Conservation (phyloP, 2,329 filamentous ascomycete species). For the Aspergillus clavatus region DNA sequence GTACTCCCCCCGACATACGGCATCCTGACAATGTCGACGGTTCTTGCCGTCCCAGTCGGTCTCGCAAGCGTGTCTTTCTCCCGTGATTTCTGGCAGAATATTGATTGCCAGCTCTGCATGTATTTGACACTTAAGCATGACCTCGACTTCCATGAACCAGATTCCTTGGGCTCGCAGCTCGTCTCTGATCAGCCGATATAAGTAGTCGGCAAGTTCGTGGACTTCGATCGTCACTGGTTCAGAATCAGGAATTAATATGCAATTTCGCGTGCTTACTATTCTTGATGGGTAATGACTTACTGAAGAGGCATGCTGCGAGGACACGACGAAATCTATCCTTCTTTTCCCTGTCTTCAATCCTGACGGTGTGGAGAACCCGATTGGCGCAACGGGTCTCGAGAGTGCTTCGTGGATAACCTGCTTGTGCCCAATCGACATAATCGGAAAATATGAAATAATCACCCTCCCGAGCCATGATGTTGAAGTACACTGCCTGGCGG, state of each 20-base stretch:
- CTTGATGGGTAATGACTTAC: too few relatives aligned
- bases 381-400: slow-evolving; percentile 20
- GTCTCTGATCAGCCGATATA: slow-evolving; percentile 35
- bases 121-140: slow-evolving; percentile 23
- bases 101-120: slow-evolving; percentile 18
- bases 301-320: slow-evolving; percentile 29
- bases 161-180: slow-evolving; percentile 16
- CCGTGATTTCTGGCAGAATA: slow-evolving; percentile 13
- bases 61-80: slow-evolving; percentile 28
- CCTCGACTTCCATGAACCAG: slow-evolving; percentile 16
- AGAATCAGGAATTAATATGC: too few relatives aligned
- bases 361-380: slow-evolving; percentile 16
- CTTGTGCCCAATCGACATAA: slow-evolving; percentile 13
- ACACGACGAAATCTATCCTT: slow-evolving; percentile 34
- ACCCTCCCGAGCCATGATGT: slow-evolving; percentile 16
- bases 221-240: slow-evolving; percentile 24
- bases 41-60: slow-evolving; percentile 30
- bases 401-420: slow-evolving; percentile 9
- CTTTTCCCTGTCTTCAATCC: slow-evolving; percentile 20
- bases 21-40: slow-evolving; percentile 22
- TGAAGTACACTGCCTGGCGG: slow-evolving; percentile 32
- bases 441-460: slow-evolving; percentile 38
- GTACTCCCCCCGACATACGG: slow-evolving; percentile 22
- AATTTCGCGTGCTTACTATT: too few relatives aligned
- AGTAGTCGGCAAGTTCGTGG: slow-evolving; percentile 22